A percentile compares a stretch with the other conserved stretches of the same genome.
phyloP scores from a whole-genome alignment of 2,329 filamentous ascomycete species.

The Thelonectria discophora region DNA sequence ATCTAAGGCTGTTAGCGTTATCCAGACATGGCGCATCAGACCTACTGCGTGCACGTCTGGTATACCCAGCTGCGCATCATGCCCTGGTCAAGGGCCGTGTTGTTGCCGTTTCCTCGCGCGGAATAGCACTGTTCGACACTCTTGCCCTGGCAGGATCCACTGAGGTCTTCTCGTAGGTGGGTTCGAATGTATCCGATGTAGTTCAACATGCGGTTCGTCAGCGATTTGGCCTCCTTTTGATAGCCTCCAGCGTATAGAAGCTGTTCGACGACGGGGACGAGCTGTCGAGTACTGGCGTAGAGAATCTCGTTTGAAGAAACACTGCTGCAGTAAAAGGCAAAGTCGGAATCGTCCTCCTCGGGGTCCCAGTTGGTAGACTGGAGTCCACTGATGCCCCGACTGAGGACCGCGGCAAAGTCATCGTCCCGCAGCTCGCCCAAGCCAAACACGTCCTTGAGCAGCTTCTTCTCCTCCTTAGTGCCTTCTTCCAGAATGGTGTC shows the following conservation, averaged over 20 bases:
- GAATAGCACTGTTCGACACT: conserved; percentile 46
- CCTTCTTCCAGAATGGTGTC: conserved; percentile 60
- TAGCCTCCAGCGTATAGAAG: conserved; percentile 56
- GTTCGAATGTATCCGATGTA: conserved; percentile 57
- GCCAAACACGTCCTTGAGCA: conserved; percentile 59
- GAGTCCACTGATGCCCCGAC: conserved; percentile 52
- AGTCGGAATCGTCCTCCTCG: conserved; percentile 49
- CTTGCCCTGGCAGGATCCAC: conserved; percentile 36
- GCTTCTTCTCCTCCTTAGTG: conserved; percentile 52
- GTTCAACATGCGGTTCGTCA: conserved; percentile 59
- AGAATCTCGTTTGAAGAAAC: conserved; percentile 54
- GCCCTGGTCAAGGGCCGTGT: conserved; percentile 34
- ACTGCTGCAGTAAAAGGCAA: conserved; percentile 59
- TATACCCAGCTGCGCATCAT: conserved; percentile 57
- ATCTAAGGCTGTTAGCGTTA: conserved; percentile 55
- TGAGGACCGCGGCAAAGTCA: conserved; percentile 59
- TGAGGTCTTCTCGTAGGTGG: conserved; percentile 42
- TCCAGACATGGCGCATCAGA: not conserved
- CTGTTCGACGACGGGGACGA: conserved; percentile 47
- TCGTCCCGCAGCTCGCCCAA: conserved; percentile 54
- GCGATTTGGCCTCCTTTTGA: conserved; percentile 45
- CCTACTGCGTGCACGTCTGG: conserved; percentile 64
- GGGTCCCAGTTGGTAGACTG: conserved; percentile 66
- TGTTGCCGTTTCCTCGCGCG: conserved; percentile 32
- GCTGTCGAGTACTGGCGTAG: conserved; percentile 52